These are phyloP conservation scores for Cystobasidium onofrii DNA, from an alignment of 768 basidiomycete genomes.

Conservation along the genomic window DNA sequence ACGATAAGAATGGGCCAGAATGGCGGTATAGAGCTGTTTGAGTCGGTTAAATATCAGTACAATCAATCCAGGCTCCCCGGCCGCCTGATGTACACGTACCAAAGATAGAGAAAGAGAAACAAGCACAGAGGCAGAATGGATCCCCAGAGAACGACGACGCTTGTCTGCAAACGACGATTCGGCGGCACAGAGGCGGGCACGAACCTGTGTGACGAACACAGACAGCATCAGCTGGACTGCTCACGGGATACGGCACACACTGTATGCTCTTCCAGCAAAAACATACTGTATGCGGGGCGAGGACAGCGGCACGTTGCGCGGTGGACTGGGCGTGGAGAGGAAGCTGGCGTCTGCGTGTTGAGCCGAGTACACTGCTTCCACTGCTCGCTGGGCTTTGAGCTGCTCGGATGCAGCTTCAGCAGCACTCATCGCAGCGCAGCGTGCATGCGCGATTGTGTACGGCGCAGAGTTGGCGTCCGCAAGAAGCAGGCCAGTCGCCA, in stretches of 20 bases:
- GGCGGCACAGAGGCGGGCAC: slow-evolving; percentile 17
- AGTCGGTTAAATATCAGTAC: neutral
- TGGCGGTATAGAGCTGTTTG: slow-evolving; percentile 67
- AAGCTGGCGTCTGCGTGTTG: neutral
- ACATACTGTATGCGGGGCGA: slow-evolving; percentile 19
- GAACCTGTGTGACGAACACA: neutral
- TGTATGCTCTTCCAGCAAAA: neutral
- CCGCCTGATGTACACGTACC: slow-evolving; percentile 54
- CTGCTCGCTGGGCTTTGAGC: neutral
- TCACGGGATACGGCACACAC: no score
- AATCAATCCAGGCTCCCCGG: neutral
- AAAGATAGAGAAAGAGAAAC: slow-evolving; percentile 65
- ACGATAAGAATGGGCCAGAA: slow-evolving; percentile 74
- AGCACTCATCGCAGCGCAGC: neutral
- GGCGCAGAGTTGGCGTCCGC: neutral
- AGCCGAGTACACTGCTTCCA: neutral
- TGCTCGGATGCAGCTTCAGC: neutral
- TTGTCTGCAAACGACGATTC: slow-evolving; percentile 54
- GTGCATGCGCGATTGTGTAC: neutral
- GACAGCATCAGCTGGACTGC: neutral
- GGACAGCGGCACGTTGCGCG: neutral
- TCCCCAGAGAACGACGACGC: slow-evolving; percentile 80
- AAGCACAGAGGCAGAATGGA: slow-evolving; percentile 63
- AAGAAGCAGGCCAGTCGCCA: neutral
- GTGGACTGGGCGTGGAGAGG: neutral